phyloP scores from a whole-genome alignment of 768 basidiomycete species.

The Suillus brevipes region DNA sequence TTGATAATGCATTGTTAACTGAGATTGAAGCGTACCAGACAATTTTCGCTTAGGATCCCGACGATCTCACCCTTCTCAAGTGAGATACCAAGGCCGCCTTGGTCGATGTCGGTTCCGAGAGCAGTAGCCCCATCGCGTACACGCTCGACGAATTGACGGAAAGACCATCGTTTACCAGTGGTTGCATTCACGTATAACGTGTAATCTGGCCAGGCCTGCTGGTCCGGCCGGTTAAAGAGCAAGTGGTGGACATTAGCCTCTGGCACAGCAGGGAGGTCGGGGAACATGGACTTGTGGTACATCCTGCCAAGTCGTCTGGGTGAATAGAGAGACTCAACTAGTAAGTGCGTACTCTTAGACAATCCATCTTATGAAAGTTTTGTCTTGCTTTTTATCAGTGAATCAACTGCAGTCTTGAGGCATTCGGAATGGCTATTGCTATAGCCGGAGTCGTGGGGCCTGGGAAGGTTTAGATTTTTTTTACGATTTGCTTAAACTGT shows the following conservation, averaged over 20 bases:
- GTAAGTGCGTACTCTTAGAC: neutral
- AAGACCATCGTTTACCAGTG: constrained; percentile 48
- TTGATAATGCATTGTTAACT: neutral
- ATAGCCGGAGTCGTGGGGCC: constrained; percentile 9
- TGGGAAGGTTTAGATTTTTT: neutral
- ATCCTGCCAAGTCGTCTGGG: constrained; percentile 31
- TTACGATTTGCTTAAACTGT: neutral
- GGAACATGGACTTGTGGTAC: constrained; percentile 59
- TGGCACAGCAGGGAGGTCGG: constrained; percentile 48
- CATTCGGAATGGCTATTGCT: constrained; percentile 1
- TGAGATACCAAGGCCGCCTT: constrained; percentile 59
- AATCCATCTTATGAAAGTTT: neutral
- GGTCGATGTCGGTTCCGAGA: constrained; percentile 42
- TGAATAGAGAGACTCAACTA: neutral
- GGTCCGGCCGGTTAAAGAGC: constrained; percentile 55
- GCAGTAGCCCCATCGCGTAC: constrained; percentile 60
- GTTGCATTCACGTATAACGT: constrained; percentile 55
- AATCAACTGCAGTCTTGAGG: neutral
- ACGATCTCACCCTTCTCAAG: constrained; percentile 54
- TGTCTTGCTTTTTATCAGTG: constrained; percentile 1
- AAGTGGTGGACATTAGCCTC: constrained; percentile 56
- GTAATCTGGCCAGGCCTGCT: constrained; percentile 55
- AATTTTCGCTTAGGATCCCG: constrained; percentile 72
- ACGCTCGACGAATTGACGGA: constrained; percentile 49
- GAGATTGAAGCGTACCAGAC: constrained; percentile 45